Conservation (phyloP, 306 rosid genomes). For the Castanea sativa region DNA sequence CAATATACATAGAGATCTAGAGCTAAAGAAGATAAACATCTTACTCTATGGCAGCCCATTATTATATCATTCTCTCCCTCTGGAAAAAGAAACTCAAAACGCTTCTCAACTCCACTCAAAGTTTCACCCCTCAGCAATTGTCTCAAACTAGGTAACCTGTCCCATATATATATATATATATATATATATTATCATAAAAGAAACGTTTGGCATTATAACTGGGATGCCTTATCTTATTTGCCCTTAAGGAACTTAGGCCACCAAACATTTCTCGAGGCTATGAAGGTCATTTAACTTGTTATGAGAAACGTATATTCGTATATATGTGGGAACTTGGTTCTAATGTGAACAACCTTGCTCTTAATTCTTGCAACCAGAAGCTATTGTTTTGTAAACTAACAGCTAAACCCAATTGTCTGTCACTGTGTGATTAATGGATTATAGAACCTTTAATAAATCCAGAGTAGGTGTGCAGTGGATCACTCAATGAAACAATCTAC, state of each 20-base stretch:
- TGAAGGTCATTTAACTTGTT: slow-evolving; percentile 1
- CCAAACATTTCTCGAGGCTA: slow-evolving; percentile 14
- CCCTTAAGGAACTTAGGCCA: slow-evolving; percentile 10
- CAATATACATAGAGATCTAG: not conserved
- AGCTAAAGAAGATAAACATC: slow-evolving; percentile 4
- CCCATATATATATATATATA: not conserved
- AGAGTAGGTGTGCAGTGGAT: slow-evolving; percentile 1
- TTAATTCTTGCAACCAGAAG: not conserved
- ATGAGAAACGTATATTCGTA: slow-evolving; percentile 20
- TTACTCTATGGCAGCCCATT: slow-evolving; percentile 20
- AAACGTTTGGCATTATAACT: not conserved
- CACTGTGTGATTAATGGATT: slow-evolving; percentile 2
- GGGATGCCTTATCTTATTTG: slow-evolving; percentile 8
- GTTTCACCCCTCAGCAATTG: not conserved
- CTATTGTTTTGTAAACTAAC: too few species aligned
- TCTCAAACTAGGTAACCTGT: not conserved
- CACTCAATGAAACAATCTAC: not conserved
- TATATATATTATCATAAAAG: slow-evolving; percentile 11
- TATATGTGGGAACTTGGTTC: not conserved
- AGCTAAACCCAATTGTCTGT: not conserved
- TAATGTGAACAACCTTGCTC: not conserved
- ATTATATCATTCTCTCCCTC: slow-evolving; percentile 7
- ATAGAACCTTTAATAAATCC: not conserved
- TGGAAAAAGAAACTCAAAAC: slow-evolving; percentile 2
- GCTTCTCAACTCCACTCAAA: not conserved